A percentile compares a stretch with the other conserved stretches of the same genome.
phyloP scores from a whole-genome alignment of 371 early-diverging fungal genomes.

The Neoconidiobolus thromboides region DNA sequence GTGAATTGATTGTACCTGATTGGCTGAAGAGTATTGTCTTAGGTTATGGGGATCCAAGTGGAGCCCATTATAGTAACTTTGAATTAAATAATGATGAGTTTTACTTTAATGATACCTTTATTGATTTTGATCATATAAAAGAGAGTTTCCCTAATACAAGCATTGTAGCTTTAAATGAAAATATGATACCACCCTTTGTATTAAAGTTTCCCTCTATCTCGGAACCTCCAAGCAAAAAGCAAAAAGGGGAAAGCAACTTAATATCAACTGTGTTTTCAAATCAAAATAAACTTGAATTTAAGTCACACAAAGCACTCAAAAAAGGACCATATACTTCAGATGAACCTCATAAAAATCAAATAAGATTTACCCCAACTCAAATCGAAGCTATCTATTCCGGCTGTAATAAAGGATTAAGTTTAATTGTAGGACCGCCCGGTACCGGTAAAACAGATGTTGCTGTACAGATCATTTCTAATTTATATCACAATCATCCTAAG shows the following conservation, averaged over 20 bases:
- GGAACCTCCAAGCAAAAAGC: too few species aligned
- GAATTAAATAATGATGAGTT: slow-evolving; percentile 21
- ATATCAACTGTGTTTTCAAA: slow-evolving; percentile 13
- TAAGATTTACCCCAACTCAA: slow-evolving; percentile 74
- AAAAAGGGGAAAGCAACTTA: slow-evolving; percentile 6
- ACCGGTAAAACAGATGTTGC: slow-evolving; percentile 95
- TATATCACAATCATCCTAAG: slow-evolving; percentile 73
- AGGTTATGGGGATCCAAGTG: slow-evolving; percentile 82
- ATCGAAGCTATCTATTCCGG: slow-evolving; percentile 75
- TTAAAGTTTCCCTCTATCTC: slow-evolving; percentile 2
- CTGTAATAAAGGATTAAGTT: slow-evolving; percentile 59
- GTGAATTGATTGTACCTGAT: slow-evolving; percentile 50
- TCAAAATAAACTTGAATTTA: slow-evolving; percentile 21
- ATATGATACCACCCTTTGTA: not conserved
- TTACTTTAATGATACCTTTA: slow-evolving; percentile 72
- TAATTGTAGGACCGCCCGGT: slow-evolving; percentile 91
- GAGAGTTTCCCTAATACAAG: slow-evolving; percentile 37
- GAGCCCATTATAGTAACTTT: slow-evolving; percentile 44
- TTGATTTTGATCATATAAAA: slow-evolving; percentile 55
- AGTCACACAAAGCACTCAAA: slow-evolving; percentile 33
- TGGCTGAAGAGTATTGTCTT: slow-evolving; percentile 80
- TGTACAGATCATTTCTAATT: slow-evolving; percentile 81
- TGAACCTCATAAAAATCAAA: slow-evolving; percentile 35
- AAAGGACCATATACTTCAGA: slow-evolving; percentile 60
- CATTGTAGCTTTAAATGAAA: slow-evolving; percentile 1